A percentile compares a stretch with the other conserved stretches of the same genome.
Evolutionary conservation across 495 filamentous ascomycete genomes (phyloP).

Genomic region (Parathielavia appendiculata): DNA sequence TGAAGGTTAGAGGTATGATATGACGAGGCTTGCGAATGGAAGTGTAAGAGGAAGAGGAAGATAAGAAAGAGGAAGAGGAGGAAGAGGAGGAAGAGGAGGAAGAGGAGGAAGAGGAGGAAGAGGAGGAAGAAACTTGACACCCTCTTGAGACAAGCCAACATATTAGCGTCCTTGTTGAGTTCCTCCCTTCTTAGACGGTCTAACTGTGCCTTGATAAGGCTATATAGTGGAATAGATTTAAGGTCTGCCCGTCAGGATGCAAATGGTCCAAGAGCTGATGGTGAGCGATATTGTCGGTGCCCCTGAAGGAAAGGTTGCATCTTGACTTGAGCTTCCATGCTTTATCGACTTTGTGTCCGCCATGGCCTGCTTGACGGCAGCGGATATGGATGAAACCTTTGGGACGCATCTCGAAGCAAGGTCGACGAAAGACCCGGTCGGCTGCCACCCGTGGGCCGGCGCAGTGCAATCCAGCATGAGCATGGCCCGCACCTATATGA

Average conservation of each 20-base stretch:
- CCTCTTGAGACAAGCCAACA: neutral
- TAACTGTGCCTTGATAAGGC: slow-evolving; percentile 5
- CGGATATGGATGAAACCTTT: neutral
- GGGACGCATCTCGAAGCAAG: slow-evolving; percentile 1
- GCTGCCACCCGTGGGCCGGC: neutral
- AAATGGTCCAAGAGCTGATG: neutral
- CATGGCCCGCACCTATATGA: neutral
- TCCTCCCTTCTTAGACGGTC: neutral
- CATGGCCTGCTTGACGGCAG: neutral
- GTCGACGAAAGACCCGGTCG: slow-evolving; percentile 3
- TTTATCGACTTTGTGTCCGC: slow-evolving; percentile 1
- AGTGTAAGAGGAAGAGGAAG: too few species aligned
- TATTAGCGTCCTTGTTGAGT: neutral
- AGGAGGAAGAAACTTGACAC: neutral
- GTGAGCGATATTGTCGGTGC: slow-evolving; percentile 3
- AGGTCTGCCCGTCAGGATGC: neutral
- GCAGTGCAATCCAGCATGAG: slow-evolving; percentile 1
- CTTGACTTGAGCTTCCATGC: slow-evolving; percentile 6
- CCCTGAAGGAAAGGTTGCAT: neutral
- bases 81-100: too few species aligned
- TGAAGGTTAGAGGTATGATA: neutral
- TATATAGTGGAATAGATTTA: slow-evolving; percentile 3
- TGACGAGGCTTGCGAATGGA: too few species aligned
- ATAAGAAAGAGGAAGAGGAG: too few species aligned
- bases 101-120: neutral